Conservation (phyloP, 106 monocot species). For the Acanthochlamys bracteata region DNA sequence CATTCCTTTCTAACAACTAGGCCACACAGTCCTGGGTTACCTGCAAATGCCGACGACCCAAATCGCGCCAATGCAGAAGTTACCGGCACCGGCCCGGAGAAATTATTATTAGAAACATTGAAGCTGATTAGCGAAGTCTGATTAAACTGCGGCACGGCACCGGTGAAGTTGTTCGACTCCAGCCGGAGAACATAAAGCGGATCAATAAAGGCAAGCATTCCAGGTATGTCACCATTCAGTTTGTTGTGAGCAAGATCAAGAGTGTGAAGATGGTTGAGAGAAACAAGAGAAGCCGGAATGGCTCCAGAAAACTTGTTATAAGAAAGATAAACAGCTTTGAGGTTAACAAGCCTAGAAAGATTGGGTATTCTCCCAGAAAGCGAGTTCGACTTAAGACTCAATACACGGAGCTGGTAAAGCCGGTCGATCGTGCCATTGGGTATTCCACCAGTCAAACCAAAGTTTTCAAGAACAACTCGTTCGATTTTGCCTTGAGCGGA, state of each 20-base stretch:
- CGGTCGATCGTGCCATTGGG: constrained; percentile 20
- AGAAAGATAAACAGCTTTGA: constrained; percentile 62
- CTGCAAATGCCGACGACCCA: constrained; percentile 32
- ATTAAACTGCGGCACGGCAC: constrained; percentile 54
- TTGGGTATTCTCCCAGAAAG: constrained; percentile 57
- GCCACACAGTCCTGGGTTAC: constrained; percentile 60
- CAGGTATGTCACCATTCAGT: constrained; percentile 36
- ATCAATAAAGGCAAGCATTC: constrained; percentile 13
- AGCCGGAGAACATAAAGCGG: constrained; percentile 47
- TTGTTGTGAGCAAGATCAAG: constrained; percentile 64
- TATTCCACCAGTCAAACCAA: constrained; percentile 39
- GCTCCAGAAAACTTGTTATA: constrained; percentile 53
- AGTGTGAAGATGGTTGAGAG: constrained; percentile 48
- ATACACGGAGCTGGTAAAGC: constrained; percentile 68
- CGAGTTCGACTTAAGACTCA: constrained; percentile 65
- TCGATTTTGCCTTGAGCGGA: constrained; percentile 23
- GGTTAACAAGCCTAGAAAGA: constrained; percentile 64
- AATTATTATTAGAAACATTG: constrained; percentile 54
- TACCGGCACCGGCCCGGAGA: constrained; percentile 50
- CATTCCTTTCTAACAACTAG: constrained; percentile 47
- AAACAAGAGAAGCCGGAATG: constrained; percentile 42
- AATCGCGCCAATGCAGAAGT: constrained; percentile 23
- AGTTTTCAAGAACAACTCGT: constrained; percentile 54
- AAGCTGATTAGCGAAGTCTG: constrained; percentile 48
- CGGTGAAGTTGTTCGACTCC: constrained; percentile 43